Conservation (phyloP, 1,284 basidiomycete genomes). For the Ustilago trichophora region DNA sequence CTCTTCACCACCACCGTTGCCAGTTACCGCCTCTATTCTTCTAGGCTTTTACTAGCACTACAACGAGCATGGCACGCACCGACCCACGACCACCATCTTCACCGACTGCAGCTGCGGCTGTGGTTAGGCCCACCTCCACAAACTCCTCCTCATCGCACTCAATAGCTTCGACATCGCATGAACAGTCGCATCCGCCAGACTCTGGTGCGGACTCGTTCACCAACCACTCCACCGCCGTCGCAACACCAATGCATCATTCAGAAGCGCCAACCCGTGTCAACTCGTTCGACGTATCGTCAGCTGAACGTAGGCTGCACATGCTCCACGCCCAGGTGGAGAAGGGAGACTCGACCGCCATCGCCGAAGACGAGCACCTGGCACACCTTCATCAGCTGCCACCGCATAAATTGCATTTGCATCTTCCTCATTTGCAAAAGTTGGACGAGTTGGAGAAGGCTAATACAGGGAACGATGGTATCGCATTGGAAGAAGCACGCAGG, state of each 20-base stretch:
- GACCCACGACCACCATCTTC: too few species aligned
- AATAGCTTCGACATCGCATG: not conserved
- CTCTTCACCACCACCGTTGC: too few species aligned
- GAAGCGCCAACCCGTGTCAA: slow-evolving; percentile 27
- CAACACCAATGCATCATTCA: slow-evolving; percentile 13
- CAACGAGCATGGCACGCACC: too few species aligned
- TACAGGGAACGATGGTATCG: not conserved
- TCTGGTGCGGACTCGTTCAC: not conserved
- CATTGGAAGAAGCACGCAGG: slow-evolving; percentile 3
- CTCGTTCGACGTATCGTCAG: slow-evolving; percentile 20
- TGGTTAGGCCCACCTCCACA: too few species aligned
- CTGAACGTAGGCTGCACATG: slow-evolving; percentile 13
- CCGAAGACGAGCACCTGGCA: slow-evolving; percentile 27
- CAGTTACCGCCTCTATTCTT: too few species aligned
- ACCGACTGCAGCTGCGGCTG: too few species aligned
- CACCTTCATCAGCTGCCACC: slow-evolving; percentile 22
- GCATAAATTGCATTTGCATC: slow-evolving; percentile 9
- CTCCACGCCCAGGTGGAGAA: slow-evolving; percentile 24
- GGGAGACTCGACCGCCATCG: slow-evolving; percentile 32
- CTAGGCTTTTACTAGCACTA: too few species aligned
- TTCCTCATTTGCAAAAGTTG: not conserved
- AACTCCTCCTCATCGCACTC: too few species aligned
- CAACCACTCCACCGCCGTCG: slow-evolving; percentile 8
- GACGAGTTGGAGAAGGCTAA: not conserved
- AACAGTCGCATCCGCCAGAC: not conserved